phyloP scores from a whole-genome alignment of 148 eudicot species.

The Diospyros lotus region DNA sequence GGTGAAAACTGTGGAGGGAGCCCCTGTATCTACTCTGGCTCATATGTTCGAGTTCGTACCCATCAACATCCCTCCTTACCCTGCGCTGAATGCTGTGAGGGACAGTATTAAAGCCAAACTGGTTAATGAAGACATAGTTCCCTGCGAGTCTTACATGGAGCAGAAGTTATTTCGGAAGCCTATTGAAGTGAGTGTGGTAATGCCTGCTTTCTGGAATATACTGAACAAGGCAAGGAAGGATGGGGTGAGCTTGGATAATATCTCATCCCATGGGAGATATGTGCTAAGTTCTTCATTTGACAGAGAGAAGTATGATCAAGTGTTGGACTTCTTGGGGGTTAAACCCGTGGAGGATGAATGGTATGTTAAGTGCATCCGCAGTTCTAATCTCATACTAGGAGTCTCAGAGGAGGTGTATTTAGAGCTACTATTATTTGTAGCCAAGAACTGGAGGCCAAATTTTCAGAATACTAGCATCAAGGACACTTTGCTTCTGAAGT shows the following conservation, averaged over 20 bases:
- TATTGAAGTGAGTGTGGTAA: too few species aligned
- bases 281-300: conserved; percentile 56
- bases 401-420: conserved; percentile 38
- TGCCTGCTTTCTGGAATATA: too few species aligned
- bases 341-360: conserved; percentile 39
- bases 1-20: too few species aligned
- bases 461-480: conserved; percentile 32
- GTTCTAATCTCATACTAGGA: conserved; percentile 54
- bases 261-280: conserved; percentile 60
- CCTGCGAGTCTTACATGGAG: conserved; percentile 35
- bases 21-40: too few species aligned
- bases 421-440: conserved; percentile 47
- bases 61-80: conserved; percentile 25
- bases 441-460: conserved; percentile 38
- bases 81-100: too few species aligned
- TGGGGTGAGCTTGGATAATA: conserved; percentile 38
- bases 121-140: too few species aligned
- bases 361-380: conserved; percentile 58
- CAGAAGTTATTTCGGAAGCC: too few species aligned
- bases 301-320: conserved; percentile 26
- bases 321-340: conserved; percentile 52
- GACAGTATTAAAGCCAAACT: too few species aligned
- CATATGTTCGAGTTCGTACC: conserved; percentile 39
- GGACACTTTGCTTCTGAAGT: conserved; percentile 26
- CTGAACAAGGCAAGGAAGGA: too few species aligned